These are phyloP conservation scores for Xerocomellus dryophilus DNA, from an alignment of 768 basidiomycete species.

Conservation along the genomic window DNA sequence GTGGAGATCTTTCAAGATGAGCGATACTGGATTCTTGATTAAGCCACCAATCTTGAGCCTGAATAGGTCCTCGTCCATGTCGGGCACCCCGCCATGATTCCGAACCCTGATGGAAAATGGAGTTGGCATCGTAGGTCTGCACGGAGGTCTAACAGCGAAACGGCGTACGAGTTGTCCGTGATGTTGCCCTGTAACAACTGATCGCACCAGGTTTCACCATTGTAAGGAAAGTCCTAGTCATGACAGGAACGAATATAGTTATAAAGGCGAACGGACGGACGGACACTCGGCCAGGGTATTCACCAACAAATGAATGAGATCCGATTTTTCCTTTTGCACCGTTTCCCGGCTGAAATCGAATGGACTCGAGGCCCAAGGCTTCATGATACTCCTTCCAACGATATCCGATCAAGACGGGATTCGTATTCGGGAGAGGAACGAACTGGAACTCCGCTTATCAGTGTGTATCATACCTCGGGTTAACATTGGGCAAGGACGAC, in stretches of 20 bases:
- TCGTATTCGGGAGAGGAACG: slow-evolving; percentile 1
- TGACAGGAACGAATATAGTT: background rate
- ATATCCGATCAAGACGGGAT: too few species aligned
- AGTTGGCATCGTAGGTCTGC: background rate
- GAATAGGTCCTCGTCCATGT: slow-evolving; percentile 45
- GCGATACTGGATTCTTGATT: slow-evolving; percentile 27
- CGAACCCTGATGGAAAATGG: slow-evolving; percentile 35
- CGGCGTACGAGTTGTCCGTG: slow-evolving; percentile 48
- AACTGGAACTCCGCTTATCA: slow-evolving; percentile 43
- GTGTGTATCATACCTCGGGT: background rate
- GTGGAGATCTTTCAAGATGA: slow-evolving; percentile 47
- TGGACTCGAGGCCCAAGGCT: too few species aligned
- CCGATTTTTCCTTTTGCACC: too few species aligned
- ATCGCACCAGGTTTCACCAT: slow-evolving; percentile 26
- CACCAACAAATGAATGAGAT: too few species aligned
- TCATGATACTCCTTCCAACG: slow-evolving; percentile 39
- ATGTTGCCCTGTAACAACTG: slow-evolving; percentile 44
- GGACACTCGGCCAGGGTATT: too few species aligned
- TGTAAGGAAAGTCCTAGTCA: slow-evolving; percentile 48
- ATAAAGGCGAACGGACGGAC: too few species aligned
- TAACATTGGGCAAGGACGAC: background rate
- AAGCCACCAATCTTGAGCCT: slow-evolving; percentile 35
- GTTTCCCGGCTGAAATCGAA: too few species aligned
- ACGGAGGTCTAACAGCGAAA: background rate
- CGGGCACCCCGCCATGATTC: slow-evolving; percentile 53